Evolutionary conservation across 1,284 basidiomycete species (phyloP), one percentile per base, ranked within the genome.

Genomic region (Cryptococcus sp.): DNA sequence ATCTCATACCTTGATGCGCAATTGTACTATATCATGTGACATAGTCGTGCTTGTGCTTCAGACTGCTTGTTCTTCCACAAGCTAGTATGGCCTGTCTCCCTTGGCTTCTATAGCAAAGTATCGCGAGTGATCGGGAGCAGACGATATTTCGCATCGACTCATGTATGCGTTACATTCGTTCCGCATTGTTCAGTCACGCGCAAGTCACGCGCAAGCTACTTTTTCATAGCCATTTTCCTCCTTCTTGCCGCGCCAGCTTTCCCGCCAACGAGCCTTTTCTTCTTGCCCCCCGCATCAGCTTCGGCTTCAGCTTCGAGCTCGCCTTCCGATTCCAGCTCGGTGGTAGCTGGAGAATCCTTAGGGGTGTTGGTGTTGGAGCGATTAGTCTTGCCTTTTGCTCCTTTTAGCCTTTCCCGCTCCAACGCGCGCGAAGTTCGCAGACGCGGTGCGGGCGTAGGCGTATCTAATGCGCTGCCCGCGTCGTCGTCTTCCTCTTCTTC

Each of bases 171-270:
- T 35, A 13, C 30, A 35, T 35, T 2, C 30, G 10, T 35, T 10
- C 30, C 30, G 30, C 30, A 35, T 8, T 35, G 13, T 35, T 35
- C 2, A 2, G 13, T 35, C 25, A 25, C 6, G 25, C 3, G 30
- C 30, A 10, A n/a, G n/a, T n/a, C n/a, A n/a, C 8, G 30, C 4
- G 23, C 50, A 25, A 23, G 30, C 50, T 65, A 74, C 64, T 75
- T 73, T 57, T 75, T 76, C 58, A 68, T 54, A 7, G 46, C 70
- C 66, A 75, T 67, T 65, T 78, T 78, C 57, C 77, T 65, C 58
- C 73, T 62, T 45, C 76, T 65, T 46, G 68, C 68, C 3, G 60
- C 77, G 3, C 67, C 71, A 3, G 75, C 69, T 61, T 76, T 76
- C 19, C 75, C 76, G 3, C 55, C 52, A 10, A 67, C 71, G 3